phyloP scores from a whole-genome alignment of 2,329 filamentous ascomycete genomes.

The Mycosphaerella sp. region DNA sequence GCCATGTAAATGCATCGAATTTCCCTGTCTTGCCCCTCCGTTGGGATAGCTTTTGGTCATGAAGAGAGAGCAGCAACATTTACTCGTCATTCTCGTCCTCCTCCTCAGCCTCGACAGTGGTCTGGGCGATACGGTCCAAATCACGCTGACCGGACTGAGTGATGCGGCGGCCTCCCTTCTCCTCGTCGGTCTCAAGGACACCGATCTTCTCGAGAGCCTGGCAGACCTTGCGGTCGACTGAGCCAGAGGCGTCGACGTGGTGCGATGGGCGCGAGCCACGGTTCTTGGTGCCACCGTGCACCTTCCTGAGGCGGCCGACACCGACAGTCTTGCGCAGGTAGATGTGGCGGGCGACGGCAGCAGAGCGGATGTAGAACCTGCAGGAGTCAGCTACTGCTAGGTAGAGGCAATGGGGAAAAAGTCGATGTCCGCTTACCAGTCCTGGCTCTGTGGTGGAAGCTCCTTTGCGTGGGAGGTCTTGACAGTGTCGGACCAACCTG shows the following conservation, averaged over 20 bases:
- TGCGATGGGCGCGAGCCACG: conserved; percentile 83
- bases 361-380: conserved; percentile 75
- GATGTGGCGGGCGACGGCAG: conserved; percentile 93
- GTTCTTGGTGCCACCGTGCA: conserved; percentile 89
- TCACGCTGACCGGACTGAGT: conserved; percentile 98
- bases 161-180: conserved; percentile 97
- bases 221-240: conserved; percentile 94
- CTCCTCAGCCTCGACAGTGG: conserved; percentile 46
- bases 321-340: conserved; percentile 99
- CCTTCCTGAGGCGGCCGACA: conserved; percentile 94
- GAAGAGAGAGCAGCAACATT: neutral
- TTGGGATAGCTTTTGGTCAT: conserved; percentile 7
- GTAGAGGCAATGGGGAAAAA: neutral
- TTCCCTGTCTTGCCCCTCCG: conserved; percentile 10
- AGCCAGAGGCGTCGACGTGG: conserved; percentile 92
- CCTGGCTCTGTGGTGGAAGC: conserved; percentile 94
- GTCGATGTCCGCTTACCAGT: conserved; percentile 68
- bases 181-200: conserved; percentile 94
- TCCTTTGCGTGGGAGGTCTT: conserved; percentile 97
- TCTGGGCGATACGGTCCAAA: conserved; percentile 69
- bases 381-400: neutral
- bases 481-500: conserved; percentile 99
- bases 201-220: conserved; percentile 99
- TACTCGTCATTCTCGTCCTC: conserved; percentile 24
- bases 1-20: conserved; percentile 17